Base-by-base conservation (phyloP, 2,329 filamentous ascomycete genomes). In the Rhexocercosporidium sp. region DNA sequence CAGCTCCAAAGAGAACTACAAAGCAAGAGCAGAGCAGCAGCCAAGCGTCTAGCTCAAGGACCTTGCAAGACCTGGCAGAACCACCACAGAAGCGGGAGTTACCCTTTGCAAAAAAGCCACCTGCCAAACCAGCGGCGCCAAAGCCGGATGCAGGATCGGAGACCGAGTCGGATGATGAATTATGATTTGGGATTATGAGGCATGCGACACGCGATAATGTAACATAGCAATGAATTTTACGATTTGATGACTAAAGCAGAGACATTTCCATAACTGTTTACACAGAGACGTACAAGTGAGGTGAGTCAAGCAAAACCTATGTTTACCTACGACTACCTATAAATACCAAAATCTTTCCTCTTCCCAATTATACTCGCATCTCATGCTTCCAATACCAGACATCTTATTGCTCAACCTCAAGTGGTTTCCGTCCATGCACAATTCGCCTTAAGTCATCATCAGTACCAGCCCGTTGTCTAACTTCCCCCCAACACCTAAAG, bases 141-240 rank as follows among this genome's bases (percentile, higher is more conserved):
- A 39, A 62, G 1, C 44, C 53, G 16, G 57, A 41, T 25, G 72
- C 72, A 22, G 73, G 69, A n/a, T 75, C 72, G 34, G 75, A 75
- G 25, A 76, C 75, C 2, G 75, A 76, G 56, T 74, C 73, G 18
- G 74, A 75, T 65, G 71, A 75, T 66, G 75, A 77, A 37, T 64
- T 75, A 67, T 75, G 67, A 75, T 8, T n/a, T 51, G 49, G 54
- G 34, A 6, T 3, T 37, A 41, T 41, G 47, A 59, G 59, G 18
- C 49, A 59, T 16, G 62, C 27, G n/a, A 25, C 29, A 51, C 44
- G 31, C 11, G 9, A 25, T 29, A 59, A 63, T 46, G 22, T 63
- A 63, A 49, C 49, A 63, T 56, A 63, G 8, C n/a, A 39, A 63
- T 63, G 51, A 63, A 31, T 20, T 39, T n/a, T n/a, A 62, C 31